Conservation (phyloP, 352 stramenopile genomes). For the Globisporangium middletonii region DNA sequence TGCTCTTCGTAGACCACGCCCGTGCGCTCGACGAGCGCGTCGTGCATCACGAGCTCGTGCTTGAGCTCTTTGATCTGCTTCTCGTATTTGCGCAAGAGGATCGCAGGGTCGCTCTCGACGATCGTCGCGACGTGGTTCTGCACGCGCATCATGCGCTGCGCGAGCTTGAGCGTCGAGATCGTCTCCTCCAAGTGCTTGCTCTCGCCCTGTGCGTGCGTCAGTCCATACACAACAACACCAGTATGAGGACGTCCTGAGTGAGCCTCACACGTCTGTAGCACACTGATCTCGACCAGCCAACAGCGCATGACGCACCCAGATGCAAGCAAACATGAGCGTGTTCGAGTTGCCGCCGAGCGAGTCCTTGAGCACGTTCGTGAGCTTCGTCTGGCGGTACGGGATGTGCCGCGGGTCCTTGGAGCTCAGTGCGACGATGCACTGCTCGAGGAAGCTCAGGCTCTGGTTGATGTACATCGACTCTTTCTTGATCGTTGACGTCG, state of each 20-base stretch:
- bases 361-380: slow-evolving; percentile 92
- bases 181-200: slow-evolving; percentile 90
- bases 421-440: slow-evolving; percentile 90
- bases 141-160: slow-evolving; percentile 92
- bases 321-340: slow-evolving; percentile 94
- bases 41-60: slow-evolving; percentile 92
- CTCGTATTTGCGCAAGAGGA: slow-evolving; percentile 88
- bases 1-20: slow-evolving; percentile 87
- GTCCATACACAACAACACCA: neutral
- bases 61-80: slow-evolving; percentile 90
- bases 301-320: slow-evolving; percentile 46
- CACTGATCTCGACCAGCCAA: neutral
- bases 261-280: no score
- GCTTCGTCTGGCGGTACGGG: slow-evolving; percentile 93
- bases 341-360: slow-evolving; percentile 94
- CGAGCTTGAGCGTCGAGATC: slow-evolving; percentile 90
- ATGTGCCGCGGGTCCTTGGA: slow-evolving; percentile 74
- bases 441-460: slow-evolving; percentile 93
- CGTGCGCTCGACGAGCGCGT: slow-evolving; percentile 87
- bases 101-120: slow-evolving; percentile 80
- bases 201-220: slow-evolving; percentile 46
- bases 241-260: neutral
- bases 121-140: slow-evolving; percentile 86
- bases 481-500: slow-evolving; percentile 88
- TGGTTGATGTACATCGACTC: slow-evolving; percentile 98